Percentiles rank a stretch among this genome's conserved stretches.
Conservation (phyloP, 768 basidiomycete species). For the Naematelia aurantialba region DNA sequence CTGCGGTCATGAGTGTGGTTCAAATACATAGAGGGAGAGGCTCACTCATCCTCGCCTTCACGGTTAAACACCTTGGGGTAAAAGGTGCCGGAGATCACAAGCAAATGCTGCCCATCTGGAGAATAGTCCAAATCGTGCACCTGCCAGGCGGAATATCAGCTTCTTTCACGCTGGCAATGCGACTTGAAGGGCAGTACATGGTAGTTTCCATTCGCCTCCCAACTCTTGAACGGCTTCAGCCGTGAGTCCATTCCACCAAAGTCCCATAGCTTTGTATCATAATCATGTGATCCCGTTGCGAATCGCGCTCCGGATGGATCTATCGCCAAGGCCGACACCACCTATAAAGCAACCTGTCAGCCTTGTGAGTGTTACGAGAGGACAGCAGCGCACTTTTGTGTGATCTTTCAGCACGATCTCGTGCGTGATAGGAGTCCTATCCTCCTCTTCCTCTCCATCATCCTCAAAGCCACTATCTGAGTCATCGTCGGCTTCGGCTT, state of each 20-base stretch:
- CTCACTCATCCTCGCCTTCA: slow-evolving; percentile 86
- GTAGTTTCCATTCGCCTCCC: slow-evolving; percentile 91
- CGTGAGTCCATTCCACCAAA: slow-evolving; percentile 94
- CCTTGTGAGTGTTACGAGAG: neutral
- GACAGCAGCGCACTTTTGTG: slow-evolving; percentile 58
- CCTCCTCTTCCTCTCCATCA: slow-evolving; percentile 43
- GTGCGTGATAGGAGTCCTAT: slow-evolving; percentile 79
- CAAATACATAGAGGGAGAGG: neutral
- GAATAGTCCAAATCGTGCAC: slow-evolving; percentile 88
- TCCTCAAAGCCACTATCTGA: slow-evolving; percentile 50
- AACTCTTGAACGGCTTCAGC: slow-evolving; percentile 90
- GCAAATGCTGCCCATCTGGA: slow-evolving; percentile 75
- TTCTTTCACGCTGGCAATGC: slow-evolving; percentile 6
- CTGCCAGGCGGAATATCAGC: slow-evolving; percentile 52
- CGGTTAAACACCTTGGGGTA: slow-evolving; percentile 86
- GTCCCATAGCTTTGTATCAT: slow-evolving; percentile 98
- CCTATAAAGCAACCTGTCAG: slow-evolving; percentile 45
- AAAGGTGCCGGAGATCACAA: slow-evolving; percentile 80
- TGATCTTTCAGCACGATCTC: slow-evolving; percentile 92
- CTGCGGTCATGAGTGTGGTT: slow-evolving; percentile 21
- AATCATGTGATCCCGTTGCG: slow-evolving; percentile 89
- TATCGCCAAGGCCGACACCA: slow-evolving; percentile 83
- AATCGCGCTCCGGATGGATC: slow-evolving; percentile 93
- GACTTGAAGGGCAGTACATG: slow-evolving; percentile 57
- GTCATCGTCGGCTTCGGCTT: slow-evolving; percentile 44